Evolutionary conservation across 805 yeast species (phyloP).

Genomic region (Pichia exigua): DNA sequence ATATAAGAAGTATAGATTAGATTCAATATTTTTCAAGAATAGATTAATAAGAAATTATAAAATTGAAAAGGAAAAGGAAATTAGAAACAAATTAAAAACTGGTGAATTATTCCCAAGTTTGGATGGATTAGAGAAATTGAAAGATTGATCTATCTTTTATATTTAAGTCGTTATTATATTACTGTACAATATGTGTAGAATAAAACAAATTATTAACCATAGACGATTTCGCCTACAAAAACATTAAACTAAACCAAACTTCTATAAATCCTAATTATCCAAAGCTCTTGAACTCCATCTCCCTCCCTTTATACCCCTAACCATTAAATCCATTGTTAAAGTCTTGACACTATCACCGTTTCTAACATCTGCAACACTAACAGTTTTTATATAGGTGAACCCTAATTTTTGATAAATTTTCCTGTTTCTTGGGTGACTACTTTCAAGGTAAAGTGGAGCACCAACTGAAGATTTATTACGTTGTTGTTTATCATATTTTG

Average conservation of each 20-base stretch:
- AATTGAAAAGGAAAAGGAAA: constrained; percentile 25
- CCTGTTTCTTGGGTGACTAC: constrained; percentile 47
- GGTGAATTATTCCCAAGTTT: constrained; percentile 36
- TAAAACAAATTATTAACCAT: too few relatives aligned
- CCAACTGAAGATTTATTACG: constrained; percentile 21
- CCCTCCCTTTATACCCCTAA: constrained; percentile 31
- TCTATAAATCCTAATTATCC: neutral
- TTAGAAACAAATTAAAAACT: constrained; percentile 26
- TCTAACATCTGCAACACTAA: constrained; percentile 27
- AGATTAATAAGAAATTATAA: constrained; percentile 33
- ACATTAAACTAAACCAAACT: too few relatives aligned
- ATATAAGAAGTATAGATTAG: constrained; percentile 34
- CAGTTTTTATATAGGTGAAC: constrained; percentile 33
- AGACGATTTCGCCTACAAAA: too few relatives aligned
- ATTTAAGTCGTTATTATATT: too few relatives aligned
- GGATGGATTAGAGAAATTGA: constrained; percentile 8
- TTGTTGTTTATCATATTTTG: constrained; percentile 26
- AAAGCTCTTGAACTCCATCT: constrained; percentile 23
- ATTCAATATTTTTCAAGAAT: constrained; percentile 33
- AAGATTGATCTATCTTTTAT: too few relatives aligned
- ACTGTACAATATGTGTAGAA: too few relatives aligned
- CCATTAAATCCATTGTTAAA: constrained; percentile 32
- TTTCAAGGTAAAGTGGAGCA: constrained; percentile 42
- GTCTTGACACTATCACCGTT: constrained; percentile 22
- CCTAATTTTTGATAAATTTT: constrained; percentile 48